These are phyloP conservation scores for Cercophora scortea DNA, from an alignment of 495 filamentous ascomycete genomes.

Conservation along the genomic window DNA sequence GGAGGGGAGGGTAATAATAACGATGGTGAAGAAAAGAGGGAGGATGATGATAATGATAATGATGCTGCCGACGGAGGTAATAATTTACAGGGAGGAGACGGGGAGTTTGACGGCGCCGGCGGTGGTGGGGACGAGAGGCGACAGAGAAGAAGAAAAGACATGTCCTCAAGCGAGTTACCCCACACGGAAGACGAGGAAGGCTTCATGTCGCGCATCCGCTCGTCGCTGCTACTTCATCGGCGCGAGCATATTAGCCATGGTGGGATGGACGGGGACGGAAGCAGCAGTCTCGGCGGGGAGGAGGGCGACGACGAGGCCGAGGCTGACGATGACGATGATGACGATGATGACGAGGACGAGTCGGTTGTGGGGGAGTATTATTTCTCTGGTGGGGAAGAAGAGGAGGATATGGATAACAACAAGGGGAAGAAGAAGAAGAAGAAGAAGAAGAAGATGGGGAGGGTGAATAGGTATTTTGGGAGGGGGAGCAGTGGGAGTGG, in stretches of 20 bases:
- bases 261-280: not conserved
- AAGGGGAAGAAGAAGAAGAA: not conserved
- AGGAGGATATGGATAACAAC: not conserved
- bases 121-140: not conserved
- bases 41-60: too few relatives aligned
- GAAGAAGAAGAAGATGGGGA: not conserved
- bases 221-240: not conserved
- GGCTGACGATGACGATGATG: not conserved
- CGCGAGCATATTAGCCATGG: not conserved
- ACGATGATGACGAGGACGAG: not conserved
- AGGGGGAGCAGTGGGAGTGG: not conserved
- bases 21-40: not conserved
- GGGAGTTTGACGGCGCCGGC: not conserved
- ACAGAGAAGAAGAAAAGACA: not conserved
- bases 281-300: not conserved
- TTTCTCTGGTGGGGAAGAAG: not conserved
- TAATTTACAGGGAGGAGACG: not conserved
- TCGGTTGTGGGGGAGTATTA: not conserved
- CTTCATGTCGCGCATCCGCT: conserved; percentile 7
- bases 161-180: too few relatives aligned
- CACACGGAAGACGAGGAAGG: conserved; percentile 10
- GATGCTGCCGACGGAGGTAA: too few relatives aligned
- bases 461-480: not conserved
- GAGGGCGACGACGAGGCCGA: not conserved
- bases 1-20: not conserved